Base-by-base conservation (phyloP, 495 filamentous ascomycete species). In the Parmelia sp. region DNA sequence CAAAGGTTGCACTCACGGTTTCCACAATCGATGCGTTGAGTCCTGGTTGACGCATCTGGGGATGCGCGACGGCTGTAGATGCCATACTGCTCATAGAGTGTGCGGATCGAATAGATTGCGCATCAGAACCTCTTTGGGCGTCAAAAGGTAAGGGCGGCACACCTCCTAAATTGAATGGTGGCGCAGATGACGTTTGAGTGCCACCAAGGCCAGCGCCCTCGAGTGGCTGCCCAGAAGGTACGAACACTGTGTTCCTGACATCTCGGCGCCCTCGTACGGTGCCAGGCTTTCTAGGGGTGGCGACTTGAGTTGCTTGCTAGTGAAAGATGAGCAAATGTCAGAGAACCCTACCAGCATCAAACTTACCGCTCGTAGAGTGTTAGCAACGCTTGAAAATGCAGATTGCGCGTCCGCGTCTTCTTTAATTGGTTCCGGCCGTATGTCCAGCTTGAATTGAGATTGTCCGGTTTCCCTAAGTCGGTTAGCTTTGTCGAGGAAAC, bases 21-120 rank as follows among this genome's bases (percentile, higher is more conserved):
- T 99, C 95, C 62, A 97, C 87, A 57, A 97, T 79, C 12, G 95
- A 97, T 9, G 91, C 87, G 70, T 92, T 96, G 45, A 99, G 75
- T 11, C 95, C 95, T 15, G 87, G 82, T 49, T 86, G 83, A 61
- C 87, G 83, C 73, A 97, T 82, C 19, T 97, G 91, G 1, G 91
- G 88, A 72, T 99, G 95, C 66, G 84, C 84, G 15, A 86, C 78
- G 17, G 80, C 72, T 37, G 84, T 70, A 40, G 79, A 81, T 23
- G 77, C 69, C 31, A 81, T 77, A 61, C 85, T 89, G 47, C 85
- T 87, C 39, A 90, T 73, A 3, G 93, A 96, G 58, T 90, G 88
- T 10, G 88, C 88, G 21, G 95, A 99, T 55, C 91, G 86, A 62
- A 97, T 87, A 21, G 94, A 97, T 45, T 90, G 91, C 12, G 91